phyloP scores from a whole-genome alignment of 179 eudicot genomes.

The Beta corolliflora region DNA sequence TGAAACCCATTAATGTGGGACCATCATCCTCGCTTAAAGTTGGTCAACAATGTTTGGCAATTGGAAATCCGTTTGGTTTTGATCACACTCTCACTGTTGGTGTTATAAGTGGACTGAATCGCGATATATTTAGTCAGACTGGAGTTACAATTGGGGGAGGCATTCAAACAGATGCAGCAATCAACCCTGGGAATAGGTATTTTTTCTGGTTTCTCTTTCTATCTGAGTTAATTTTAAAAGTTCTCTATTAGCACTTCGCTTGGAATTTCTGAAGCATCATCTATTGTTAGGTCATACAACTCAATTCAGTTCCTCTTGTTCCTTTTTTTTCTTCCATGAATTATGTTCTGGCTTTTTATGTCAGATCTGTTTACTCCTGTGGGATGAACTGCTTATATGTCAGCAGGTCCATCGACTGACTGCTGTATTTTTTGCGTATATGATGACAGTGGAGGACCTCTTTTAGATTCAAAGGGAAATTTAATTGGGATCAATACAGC shows the following conservation, averaged over 20 bases:
- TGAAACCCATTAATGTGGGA: conserved; percentile 86
- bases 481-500: conserved; percentile 97
- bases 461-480: conserved; percentile 86
- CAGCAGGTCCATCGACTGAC: background rate
- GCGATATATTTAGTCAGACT: conserved; percentile 92
- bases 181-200: conserved; percentile 98
- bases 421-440: conserved; percentile 15
- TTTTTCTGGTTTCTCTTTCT: conserved; percentile 6
- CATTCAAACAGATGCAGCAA: conserved; percentile 98
- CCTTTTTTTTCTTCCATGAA: background rate
- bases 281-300: background rate
- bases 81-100: conserved; percentile 99
- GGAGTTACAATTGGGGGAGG: conserved; percentile 98
- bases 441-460: conserved; percentile 91
- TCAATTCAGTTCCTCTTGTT: background rate
- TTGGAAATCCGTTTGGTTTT: conserved; percentile 98
- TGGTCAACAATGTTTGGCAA: conserved; percentile 96
- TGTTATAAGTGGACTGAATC: conserved; percentile 87
- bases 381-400: background rate
- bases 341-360: background rate
- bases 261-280: background rate
- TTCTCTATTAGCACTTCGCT: background rate
- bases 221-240: background rate
- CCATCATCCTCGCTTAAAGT: conserved; percentile 76
- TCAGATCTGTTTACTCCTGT: background rate